Base-by-base conservation (phyloP, 495 filamentous ascomycete genomes). In the Talaromyces thailandensis region DNA sequence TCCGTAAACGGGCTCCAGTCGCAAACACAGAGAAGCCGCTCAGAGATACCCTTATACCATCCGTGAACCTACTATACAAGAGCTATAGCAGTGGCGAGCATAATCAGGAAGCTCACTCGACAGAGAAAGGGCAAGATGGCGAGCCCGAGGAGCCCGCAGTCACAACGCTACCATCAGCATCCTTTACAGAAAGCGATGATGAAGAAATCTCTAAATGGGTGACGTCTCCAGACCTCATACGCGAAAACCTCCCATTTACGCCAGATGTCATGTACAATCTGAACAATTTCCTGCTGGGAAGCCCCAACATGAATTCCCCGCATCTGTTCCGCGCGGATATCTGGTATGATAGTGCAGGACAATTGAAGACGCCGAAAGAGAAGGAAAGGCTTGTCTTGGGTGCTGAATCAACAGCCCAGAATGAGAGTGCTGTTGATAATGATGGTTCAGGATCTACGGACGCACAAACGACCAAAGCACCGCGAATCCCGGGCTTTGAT, bases 321-420 rank as follows among this genome's bases (percentile, higher is more conserved):
- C 86, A 87, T 78, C 81, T 96, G 3, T 92, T 95, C 69, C 85
- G 93, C 23, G 92, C 93, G 11, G 92, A 97, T 73, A 90, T 96
- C 52, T 79, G 91, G 26, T 84, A 80, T 61, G 79, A 88, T 64
- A 84, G 79, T 65, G 35, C 53, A 23, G 65, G 69, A 1, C 52
- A 65, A 66, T 75, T 73, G 51, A 65, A 63, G 64, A 82, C 64
- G 64, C 66, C 63, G 11, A 60, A 55, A 12, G 63, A 74, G 43
- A 70, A 67, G 28, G 74, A 71, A 52, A 43, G 59, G 56, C 60
- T 56, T n/a, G 12, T 21, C 18, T 4, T 57, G 6, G 26, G 55
- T 3, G 12, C 16, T 24, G 55, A 35, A 35, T 18, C 16, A 0
- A 4, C n/a, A 3, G n/a, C 3, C 0, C 48, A 21, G 3, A 21